Percentiles rank a stretch among this genome's conserved stretches.
Conservation (phyloP, 2,329 filamentous ascomycete genomes). For the Penicillium sp. region DNA sequence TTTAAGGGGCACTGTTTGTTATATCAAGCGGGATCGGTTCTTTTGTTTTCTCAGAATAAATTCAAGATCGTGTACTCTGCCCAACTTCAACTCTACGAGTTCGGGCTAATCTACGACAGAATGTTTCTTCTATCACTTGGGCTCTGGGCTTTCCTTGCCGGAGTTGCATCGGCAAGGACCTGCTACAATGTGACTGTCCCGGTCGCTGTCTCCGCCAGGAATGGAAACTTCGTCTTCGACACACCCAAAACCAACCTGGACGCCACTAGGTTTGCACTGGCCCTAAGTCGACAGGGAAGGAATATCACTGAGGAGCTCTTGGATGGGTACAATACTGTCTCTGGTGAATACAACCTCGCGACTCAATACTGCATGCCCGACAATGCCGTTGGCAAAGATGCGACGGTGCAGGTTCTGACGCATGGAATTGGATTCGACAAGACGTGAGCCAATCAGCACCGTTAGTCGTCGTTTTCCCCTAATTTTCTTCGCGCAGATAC, state of each 20-base stretch:
- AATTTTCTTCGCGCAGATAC: slow-evolving; percentile 28
- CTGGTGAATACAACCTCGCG: slow-evolving; percentile 16
- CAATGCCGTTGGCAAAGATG: not conserved
- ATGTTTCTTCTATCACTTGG: too few relatives aligned
- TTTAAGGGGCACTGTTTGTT: too few relatives aligned
- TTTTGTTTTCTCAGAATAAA: too few relatives aligned
- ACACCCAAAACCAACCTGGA: slow-evolving; percentile 20
- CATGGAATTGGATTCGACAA: slow-evolving; percentile 40
- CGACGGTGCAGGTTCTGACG: slow-evolving; percentile 38
- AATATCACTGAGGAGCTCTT: slow-evolving; percentile 16
- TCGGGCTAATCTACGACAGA: too few relatives aligned
- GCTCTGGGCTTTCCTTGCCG: slow-evolving; percentile 4
- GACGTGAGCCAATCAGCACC: slow-evolving; percentile 9
- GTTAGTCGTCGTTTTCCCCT: not conserved
- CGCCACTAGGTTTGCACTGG: slow-evolving; percentile 12
- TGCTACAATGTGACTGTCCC: slow-evolving; percentile 11
- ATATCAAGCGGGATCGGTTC: too few relatives aligned
- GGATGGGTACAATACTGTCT: slow-evolving; percentile 17
- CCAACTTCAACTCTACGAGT: too few relatives aligned
- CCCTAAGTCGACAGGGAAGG: slow-evolving; percentile 11
- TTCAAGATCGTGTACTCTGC: too few relatives aligned
- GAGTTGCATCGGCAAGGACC: slow-evolving; percentile 4
- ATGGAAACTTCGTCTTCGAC: slow-evolving; percentile 10
- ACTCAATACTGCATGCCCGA: slow-evolving; percentile 16
- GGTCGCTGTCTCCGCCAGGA: slow-evolving; percentile 9